Conservation (phyloP, 225 moss, liverwort and hornwort species). For the Marchantia paleacea region DNA sequence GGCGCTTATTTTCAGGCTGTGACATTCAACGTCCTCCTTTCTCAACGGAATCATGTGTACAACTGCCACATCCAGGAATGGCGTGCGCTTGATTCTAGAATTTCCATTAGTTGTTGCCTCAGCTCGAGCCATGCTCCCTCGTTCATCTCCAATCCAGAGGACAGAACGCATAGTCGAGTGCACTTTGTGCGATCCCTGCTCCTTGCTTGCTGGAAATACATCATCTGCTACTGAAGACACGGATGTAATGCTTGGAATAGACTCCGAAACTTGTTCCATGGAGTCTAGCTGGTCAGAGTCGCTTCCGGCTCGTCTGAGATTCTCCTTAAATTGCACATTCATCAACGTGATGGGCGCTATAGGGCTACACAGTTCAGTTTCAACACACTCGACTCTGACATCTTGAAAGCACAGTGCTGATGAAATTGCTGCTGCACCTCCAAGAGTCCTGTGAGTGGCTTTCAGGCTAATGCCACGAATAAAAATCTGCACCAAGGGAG, state of each 20-base stretch:
- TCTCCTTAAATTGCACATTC: constrained; percentile 18
- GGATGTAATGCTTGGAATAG: background rate
- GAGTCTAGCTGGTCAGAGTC: background rate
- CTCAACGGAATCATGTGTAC: constrained; percentile 80
- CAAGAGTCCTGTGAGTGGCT: constrained; percentile 73
- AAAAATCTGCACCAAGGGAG: constrained; percentile 73
- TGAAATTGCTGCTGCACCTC: constrained; percentile 84
- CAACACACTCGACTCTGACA: constrained; percentile 83
- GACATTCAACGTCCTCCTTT: constrained; percentile 81
- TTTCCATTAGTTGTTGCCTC: constrained; percentile 39
- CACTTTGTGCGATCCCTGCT: constrained; percentile 26
- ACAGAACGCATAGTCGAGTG: constrained; percentile 75
- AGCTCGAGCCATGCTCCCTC: constrained; percentile 82
- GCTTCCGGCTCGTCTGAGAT: constrained; percentile 14
- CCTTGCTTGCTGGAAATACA: constrained; percentile 13
- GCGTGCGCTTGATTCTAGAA: constrained; percentile 43
- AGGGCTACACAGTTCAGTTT: constrained; percentile 58
- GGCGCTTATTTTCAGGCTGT: constrained; percentile 63
- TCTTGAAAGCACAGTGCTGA: constrained; percentile 75
- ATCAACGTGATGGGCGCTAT: constrained; percentile 10
- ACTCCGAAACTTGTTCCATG: background rate
- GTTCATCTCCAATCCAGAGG: constrained; percentile 93
- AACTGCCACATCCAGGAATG: constrained; percentile 78
- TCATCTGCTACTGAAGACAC: background rate
- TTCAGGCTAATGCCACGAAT: constrained; percentile 67